Percentiles rank a stretch among this genome's conserved stretches.
These are phyloP conservation scores for Diaporthe sp. DNA, from an alignment of 2,329 filamentous ascomycete species.

Conservation along the genomic window DNA sequence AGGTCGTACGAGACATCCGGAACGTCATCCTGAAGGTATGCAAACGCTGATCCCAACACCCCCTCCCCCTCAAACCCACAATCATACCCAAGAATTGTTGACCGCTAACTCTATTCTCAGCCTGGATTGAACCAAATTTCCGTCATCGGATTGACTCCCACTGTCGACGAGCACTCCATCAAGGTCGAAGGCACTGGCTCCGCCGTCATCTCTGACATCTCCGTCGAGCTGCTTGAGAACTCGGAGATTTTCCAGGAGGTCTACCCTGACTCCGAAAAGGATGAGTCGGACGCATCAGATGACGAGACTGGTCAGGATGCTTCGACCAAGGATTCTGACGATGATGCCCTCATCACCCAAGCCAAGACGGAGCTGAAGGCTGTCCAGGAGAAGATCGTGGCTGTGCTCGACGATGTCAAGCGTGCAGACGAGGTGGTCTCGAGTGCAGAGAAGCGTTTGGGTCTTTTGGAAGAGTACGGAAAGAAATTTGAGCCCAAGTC, in stretches of 20 bases:
- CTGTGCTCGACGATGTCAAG: slow-evolving; percentile 49
- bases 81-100: rapidly evolving
- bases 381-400: slow-evolving; percentile 49
- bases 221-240: slow-evolving; percentile 70
- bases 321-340: slow-evolving; percentile 42
- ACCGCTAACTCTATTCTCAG: slow-evolving; percentile 46
- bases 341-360: slow-evolving; percentile 37
- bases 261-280: slow-evolving; percentile 62
- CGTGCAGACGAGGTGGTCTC: slow-evolving; percentile 48
- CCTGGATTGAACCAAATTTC: slow-evolving; percentile 70
- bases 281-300: slow-evolving; percentile 48
- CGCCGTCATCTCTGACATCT: slow-evolving; percentile 73
- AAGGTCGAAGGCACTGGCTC: slow-evolving; percentile 71
- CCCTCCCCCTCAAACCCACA: neutral
- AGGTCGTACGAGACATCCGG: slow-evolving; percentile 71
- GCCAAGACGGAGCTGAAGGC: slow-evolving; percentile 47
- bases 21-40: slow-evolving; percentile 62
- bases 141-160: slow-evolving; percentile 67
- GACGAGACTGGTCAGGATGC: slow-evolving; percentile 48
- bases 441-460: slow-evolving; percentile 55
- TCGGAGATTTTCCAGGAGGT: slow-evolving; percentile 67
- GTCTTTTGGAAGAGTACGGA: slow-evolving; percentile 57
- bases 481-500: slow-evolving; percentile 53
- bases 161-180: slow-evolving; percentile 68
- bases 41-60: neutral